Base-by-base conservation (phyloP, 192 early-diverging fungal genomes). In the Coemansia sp. region DNA sequence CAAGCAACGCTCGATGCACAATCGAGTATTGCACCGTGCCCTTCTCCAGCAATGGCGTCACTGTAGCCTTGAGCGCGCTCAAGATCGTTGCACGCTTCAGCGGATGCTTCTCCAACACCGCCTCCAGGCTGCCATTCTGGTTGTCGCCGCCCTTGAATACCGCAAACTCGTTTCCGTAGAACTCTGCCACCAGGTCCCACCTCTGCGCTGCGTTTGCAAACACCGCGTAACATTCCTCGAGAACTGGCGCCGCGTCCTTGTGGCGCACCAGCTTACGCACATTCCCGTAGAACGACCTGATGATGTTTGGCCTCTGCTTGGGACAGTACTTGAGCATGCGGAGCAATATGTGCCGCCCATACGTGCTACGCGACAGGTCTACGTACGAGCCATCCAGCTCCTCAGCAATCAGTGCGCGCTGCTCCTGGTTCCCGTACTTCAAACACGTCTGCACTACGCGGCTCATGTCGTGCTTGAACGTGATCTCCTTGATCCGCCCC, bases 391-490 rank as follows among this genome's bases (percentile, higher is more conserved):
- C 94, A 59, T 83, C 74, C 35, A 98, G 83, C 75, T 97, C 95
- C 49, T 74, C 74, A 15, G 93, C 93, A 63, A 98, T 92, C 38
- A 78, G 74, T 42, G 84, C 83, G 65, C 91, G 84, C 76, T 98
- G 93, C 40, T 85, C 78, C 32, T 71, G 75, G 59, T 76, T 90
- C 25, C 95, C 96, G 80, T 93, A 83, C 79, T 98, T 97, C n/a
- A 98, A 65, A 65, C 89, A 89, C 19, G 90, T 90, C 74, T 98
- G 95, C 61, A 98, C 85, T 10, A 97, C 86, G 62, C 96, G 89
- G 58, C 90, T 92, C 75, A 93, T 92, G 71, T 98, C 96, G 87
- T 95, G 94, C 83, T 96, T 95, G 79, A 95, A 93, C 69, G 92
- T 91, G 41, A 97, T 74, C 76, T 95, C 93, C 63, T 88, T 85